Percentiles rank a stretch among this genome's conserved stretches.
Evolutionary conservation across 805 yeast species (phyloP).

Genomic region (Candida glaebosa): DNA sequence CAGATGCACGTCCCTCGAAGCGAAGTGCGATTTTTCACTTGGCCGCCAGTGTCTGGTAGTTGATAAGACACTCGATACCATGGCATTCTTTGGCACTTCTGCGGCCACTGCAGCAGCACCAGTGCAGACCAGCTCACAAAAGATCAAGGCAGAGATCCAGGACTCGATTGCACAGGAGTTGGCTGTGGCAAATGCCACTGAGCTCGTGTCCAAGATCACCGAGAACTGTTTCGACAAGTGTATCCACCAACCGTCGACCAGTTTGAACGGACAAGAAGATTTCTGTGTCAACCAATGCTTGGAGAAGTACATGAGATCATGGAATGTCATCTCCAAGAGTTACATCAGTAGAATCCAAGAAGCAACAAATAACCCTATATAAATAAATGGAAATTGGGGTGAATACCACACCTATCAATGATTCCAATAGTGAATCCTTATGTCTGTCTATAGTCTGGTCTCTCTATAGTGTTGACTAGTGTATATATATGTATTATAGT

Average conservation of each 20-base stretch:
- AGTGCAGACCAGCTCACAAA: conserved; percentile 23
- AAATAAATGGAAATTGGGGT: neutral
- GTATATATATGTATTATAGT: too few relatives aligned
- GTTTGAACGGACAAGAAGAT: conserved; percentile 50
- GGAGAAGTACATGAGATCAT: conserved; percentile 84
- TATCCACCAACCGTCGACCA: conserved; percentile 55
- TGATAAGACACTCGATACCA: too few relatives aligned
- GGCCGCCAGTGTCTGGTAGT: too few relatives aligned
- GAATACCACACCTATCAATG: too few relatives aligned
- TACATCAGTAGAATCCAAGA: conserved; percentile 71
- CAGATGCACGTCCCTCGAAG: too few relatives aligned
- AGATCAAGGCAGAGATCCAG: conserved; percentile 61
- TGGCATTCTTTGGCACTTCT: conserved; percentile 25
- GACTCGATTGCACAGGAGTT: conserved; percentile 74
- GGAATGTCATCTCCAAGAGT: conserved; percentile 80
- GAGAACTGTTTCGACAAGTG: conserved; percentile 86
- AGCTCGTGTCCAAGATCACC: conserved; percentile 77
- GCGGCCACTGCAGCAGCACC: conserved; percentile 12
- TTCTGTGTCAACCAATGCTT: conserved; percentile 74
- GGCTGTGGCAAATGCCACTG: conserved; percentile 89
- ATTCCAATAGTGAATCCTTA: too few relatives aligned
- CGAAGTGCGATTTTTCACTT: too few relatives aligned
- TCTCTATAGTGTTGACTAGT: neutral
- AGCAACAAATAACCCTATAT: neutral
- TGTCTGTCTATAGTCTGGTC: too few relatives aligned